Evolutionary conservation across 495 filamentous ascomycete species (phyloP), one percentile per base, ranked within the genome.

Genomic region (Staphylotrichum longicolle): DNA sequence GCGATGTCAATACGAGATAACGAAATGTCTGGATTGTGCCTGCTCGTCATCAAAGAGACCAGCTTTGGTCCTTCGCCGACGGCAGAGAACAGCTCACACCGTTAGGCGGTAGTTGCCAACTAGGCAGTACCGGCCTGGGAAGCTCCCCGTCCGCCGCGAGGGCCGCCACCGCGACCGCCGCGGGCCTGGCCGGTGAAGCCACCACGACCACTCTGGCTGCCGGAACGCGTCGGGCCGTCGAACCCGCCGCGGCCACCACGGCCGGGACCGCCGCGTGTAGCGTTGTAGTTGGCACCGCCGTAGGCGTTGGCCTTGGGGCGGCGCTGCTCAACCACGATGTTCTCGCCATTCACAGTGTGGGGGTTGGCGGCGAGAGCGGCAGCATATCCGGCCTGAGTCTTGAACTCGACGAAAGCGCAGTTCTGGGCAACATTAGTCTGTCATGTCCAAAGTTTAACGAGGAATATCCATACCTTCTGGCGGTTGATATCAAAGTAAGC

Each of bases 371-470:
- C 83, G 44, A 91, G 81, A 32, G 94, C 94, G 62, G 89, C 88
- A 65, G 86, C 79, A 72, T 93, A 97, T 27, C 84, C 91, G 50
- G 90, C 81, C 50, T 83, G 68, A 44, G 88, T 89, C 66, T 85
- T 86, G 71, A 95, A 98, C 70, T 98, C 95, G 63, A 96, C 89
- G 71, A 96, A 96, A 34, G 94, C 95, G 70, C 91, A 96, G 79
- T 92, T 97, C 95, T 97, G 67, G 34, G n/a, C 0, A 37, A 58
- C 37, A 9, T 1, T 27, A 14, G 55, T 58, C 32, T 50, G 66
- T 79, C 68, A 72, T 70, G 50, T 56, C 32, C 35, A 12, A 55
- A 32, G 7, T 40, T 55, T 0, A 7, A 32, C 7, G 5, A 14
- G 30, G 33, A 3, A 35, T 2, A 53, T 3, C 66, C 84, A 67